Evolutionary conservation across 208 protist genomes (phyloP), one percentile per base, ranked within the genome.

Genomic region (Trypanosoma scelopori): DNA sequence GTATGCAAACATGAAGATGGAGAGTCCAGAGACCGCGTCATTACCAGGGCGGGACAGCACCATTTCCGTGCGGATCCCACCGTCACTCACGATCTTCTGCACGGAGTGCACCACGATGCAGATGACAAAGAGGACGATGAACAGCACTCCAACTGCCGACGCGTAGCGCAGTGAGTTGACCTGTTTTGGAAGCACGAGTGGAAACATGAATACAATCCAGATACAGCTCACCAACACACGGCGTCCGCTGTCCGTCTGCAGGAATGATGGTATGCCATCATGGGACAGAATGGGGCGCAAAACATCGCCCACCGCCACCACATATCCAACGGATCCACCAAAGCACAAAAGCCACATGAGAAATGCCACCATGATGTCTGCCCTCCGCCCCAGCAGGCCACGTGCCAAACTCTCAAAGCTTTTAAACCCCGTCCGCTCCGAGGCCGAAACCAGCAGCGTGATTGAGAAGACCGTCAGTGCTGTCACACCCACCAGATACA

Each of bases 1-100:
- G 55, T 89, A 96, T 12, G 88, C 71, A 52, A 96, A 93, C 48
- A 94, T 78, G 55, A 93, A 91, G 45, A 85, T 79, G 16, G 85
- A 86, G 69, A 96, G 75, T n/a, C 84, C 83, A 28, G 76, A 55
- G 35, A 94, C 56, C 6, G 81, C 81, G 39, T 47, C 69, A 70
- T 89, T 89, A 30, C 85, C 85, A n/a, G 67, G 60, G 64, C 81
- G 72, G 71, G 91, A 89, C 55, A 83, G 63, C 51, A 64, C 65
- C 39, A 92, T 30, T 41, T 78, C 48, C 63, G 85, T 69, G 45
- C 78, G 81, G 22, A 79, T 70, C 73, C 71, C 78, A 45, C 84
- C 87, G 50, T 77, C 59, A 63, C 83, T 61, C 42, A 89, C 81
- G 48, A 77, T 78, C 61, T 88, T 81, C 57, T 71, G 55, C 27